Base-by-base conservation (phyloP, 441 rosid genomes). In the Jatropha podagrica region DNA sequence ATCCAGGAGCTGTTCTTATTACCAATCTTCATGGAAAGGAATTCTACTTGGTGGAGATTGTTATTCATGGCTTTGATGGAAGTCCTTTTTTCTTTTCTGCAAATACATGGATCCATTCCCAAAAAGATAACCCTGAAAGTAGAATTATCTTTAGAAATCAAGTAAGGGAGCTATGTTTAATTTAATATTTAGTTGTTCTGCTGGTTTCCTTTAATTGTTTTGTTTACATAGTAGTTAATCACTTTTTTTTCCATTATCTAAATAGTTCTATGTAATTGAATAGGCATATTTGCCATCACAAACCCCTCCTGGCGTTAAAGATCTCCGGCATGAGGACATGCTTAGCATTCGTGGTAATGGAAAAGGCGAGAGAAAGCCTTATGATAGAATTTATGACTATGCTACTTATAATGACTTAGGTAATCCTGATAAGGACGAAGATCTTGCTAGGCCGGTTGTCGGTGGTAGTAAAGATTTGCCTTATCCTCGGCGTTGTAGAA, bases 401-500 rank as follows among this genome's bases (percentile, higher is more conserved):
- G 99, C 85, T 71, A 76, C 81, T 55, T 93, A 95, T 74, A 92
- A 95, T 23, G 98, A 95, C 81, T 72, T 95, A 73, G 99, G 99
- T 0, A 92, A 91, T 81, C 97, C 98, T 26, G 96, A 91, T 75
- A 85, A 87, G 79, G 94, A 87, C 41, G 79, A 86, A 72, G 87
- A 88, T 67, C 86, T 88, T 78, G 85, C 84, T 26, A 87, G 99
- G 73, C 92, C 98, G 0, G 86, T 92, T 42, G 71, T 95, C 42
- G 91, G 89, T 15, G 80, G 82, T 51, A 76, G 41, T 64, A 84
- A 85, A 73, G 84, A 88, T 75, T 88, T 84, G 76, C 98, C 98
- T 61, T 95, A 95, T 87, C 99, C 99, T 27, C 82, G 94, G 79
- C 91, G 96, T 0, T 95, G 99, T 62, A 89, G 98, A 81, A 91